Evolutionary conservation across 2,329 filamentous ascomycete genomes (phyloP), one percentile per base, ranked within the genome.

Genomic region (Penicillium nordicum): DNA sequence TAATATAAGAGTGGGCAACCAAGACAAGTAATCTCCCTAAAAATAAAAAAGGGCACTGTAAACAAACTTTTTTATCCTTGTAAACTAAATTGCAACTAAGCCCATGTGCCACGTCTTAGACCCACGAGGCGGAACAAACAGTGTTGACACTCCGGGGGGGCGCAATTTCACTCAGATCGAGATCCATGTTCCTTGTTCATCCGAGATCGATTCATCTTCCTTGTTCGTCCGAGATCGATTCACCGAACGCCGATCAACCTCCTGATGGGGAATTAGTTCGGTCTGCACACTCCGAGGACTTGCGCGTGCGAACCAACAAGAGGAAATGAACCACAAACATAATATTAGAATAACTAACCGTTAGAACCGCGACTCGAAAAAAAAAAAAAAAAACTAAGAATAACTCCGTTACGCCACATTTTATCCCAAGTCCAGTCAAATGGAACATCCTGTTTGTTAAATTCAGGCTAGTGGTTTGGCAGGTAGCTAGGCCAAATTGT

Each of bases 391-490:
- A 8, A 27, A 1, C 18, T 8, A 27, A 27, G 2, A 27, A 3
- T 21, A 21, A 21, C 21, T 21, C 21, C 21, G 18, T 18, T 18
- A 30, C 51, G 21, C 38, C 38, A 27, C 8, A 25, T 27, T 42
- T 42, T 27, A 52, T 43, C 32, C 25, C 9, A 14, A 21, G 18
- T 12, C 14, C n/a, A 7, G 14, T 29, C 42, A 34, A 36, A 30
- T 45, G 23, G 11, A 30, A 21, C 41, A 21, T 30, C 43, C 53
- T 65, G 58, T 62, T 62, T 21, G 21, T 21, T 21, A 54, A 63
- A 59, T 47, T 58, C 57, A 61, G 55, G 59, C 46, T 51, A 37
- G 43, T 47, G 55, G 60, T 63, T 64, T 65, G 61, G 59, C 57
- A 65, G 55, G 50, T 37, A 40, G 50, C 50, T 57, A 52, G 46